Conservation (phyloP, 176 grass and related monocot genomes). For the Paspalum notatum region DNA sequence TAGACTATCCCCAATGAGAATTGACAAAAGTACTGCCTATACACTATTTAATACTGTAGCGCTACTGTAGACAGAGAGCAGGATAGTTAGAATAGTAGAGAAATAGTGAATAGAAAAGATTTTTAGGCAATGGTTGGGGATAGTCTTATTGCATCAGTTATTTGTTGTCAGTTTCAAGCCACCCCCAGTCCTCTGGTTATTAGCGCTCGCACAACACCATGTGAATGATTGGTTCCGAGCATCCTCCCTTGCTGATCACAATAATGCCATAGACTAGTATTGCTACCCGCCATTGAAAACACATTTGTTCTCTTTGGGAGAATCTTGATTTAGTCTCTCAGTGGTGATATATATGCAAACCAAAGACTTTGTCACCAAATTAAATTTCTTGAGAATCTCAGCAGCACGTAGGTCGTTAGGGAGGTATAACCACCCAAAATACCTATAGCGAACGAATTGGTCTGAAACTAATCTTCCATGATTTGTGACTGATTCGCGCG, state of each 20-base stretch:
- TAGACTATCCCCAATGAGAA: no score
- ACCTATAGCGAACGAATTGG: background rate
- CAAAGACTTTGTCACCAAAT: background rate
- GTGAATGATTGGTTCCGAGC: background rate
- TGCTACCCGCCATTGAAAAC: background rate
- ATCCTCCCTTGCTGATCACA: background rate
- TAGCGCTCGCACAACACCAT: background rate
- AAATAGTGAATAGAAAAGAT: no score
- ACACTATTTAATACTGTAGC: no score
- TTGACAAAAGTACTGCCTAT: no score
- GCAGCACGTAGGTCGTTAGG: constrained; percentile 33
- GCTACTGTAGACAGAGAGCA: no score
- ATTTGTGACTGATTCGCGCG: constrained; percentile 8
- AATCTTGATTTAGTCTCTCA: constrained; percentile 18
- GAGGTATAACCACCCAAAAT: constrained; percentile 53
- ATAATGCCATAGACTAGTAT: background rate
- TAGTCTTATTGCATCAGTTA: background rate
- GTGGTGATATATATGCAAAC: background rate
- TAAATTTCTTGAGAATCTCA: constrained; percentile 19
- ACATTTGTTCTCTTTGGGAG: background rate
- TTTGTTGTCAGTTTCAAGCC: background rate
- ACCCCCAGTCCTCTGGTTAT: background rate
- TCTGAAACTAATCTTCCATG: constrained; percentile 19
- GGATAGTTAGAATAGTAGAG: no score
- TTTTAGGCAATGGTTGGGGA: no score